These are phyloP conservation scores for Boehmeria nivea DNA, from an alignment of 306 rosid species.

Conservation along the genomic window DNA sequence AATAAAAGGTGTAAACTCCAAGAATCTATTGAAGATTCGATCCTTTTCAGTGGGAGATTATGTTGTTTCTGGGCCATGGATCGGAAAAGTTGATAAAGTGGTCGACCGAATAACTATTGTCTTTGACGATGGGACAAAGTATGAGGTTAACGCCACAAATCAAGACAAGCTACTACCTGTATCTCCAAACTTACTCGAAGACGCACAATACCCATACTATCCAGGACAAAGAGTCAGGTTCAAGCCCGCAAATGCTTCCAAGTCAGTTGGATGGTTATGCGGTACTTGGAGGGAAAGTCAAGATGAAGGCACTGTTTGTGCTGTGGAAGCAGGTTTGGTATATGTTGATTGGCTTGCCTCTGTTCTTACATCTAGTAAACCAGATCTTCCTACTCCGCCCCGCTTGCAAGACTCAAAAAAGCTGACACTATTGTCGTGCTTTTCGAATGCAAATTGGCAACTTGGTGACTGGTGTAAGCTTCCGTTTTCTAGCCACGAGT, in stretches of 20 bases:
- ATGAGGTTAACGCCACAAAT: slow-evolving; percentile 51
- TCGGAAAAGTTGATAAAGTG: slow-evolving; percentile 74
- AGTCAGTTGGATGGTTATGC: slow-evolving; percentile 72
- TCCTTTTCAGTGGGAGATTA: slow-evolving; percentile 77
- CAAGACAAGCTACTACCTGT: slow-evolving; percentile 59
- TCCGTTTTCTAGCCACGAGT: slow-evolving; percentile 32
- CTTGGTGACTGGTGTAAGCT: slow-evolving; percentile 96
- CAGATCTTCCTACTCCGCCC: slow-evolving; percentile 46
- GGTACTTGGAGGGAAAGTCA: slow-evolving; percentile 66
- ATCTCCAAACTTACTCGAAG: slow-evolving; percentile 64
- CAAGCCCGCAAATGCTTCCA: slow-evolving; percentile 51
- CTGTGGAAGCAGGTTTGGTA: slow-evolving; percentile 76
- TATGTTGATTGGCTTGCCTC: slow-evolving; percentile 75
- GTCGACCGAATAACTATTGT: slow-evolving; percentile 60
- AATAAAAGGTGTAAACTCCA: slow-evolving; percentile 56
- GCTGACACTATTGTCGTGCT: slow-evolving; percentile 71
- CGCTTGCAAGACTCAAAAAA: slow-evolving; percentile 57
- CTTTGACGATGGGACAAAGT: slow-evolving; percentile 73
- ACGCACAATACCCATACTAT: slow-evolving; percentile 77
- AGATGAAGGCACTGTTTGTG: slow-evolving; percentile 69
- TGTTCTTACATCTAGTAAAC: slow-evolving; percentile 38
- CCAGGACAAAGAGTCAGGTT: slow-evolving; percentile 93
- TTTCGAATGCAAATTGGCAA: slow-evolving; percentile 81
- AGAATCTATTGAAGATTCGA: slow-evolving; percentile 58
- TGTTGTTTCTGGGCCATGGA: slow-evolving; percentile 79